Percentiles rank a stretch among this genome's conserved stretches.
These are phyloP conservation scores for Trametes maxima DNA, from an alignment of 768 basidiomycete genomes.

Conservation along the genomic window DNA sequence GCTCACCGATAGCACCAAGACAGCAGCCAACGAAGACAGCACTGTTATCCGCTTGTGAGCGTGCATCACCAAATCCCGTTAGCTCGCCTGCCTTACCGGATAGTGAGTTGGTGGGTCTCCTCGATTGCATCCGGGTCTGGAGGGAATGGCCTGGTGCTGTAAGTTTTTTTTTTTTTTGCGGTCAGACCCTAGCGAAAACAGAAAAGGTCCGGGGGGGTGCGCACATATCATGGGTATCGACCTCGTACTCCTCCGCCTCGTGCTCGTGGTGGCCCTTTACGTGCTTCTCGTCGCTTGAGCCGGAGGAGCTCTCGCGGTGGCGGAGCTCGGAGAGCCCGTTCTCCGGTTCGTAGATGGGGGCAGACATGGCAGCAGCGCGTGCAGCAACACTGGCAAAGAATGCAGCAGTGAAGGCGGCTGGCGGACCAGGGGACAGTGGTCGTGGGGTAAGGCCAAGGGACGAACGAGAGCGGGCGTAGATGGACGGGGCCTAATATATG, in stretches of 20 bases:
- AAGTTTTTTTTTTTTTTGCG: neutral
- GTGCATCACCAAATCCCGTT: neutral
- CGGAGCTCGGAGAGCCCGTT: constrained; percentile 14
- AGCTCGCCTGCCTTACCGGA: constrained; percentile 36
- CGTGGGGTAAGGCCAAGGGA: neutral
- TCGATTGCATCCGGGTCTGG: constrained; percentile 48
- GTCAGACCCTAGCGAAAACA: neutral
- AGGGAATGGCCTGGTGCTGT: constrained; percentile 49
- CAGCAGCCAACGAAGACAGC: constrained; percentile 23
- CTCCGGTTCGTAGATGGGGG: constrained; percentile 13
- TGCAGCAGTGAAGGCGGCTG: constrained; percentile 14
- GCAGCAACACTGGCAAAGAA: constrained; percentile 2
- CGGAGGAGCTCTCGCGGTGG: constrained; percentile 8
- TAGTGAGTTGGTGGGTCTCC: constrained; percentile 55
- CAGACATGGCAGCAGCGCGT: constrained; percentile 8
- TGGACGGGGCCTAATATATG: neutral
- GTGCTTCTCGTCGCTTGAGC: constrained; percentile 17
- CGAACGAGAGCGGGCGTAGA: neutral
- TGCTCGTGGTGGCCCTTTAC: neutral
- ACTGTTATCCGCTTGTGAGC: neutral
- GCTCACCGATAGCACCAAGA: constrained; percentile 26
- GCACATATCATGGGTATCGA: constrained; percentile 14
- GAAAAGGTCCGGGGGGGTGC: neutral
- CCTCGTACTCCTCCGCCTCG: constrained; percentile 1
- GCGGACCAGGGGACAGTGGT: neutral